phyloP scores from a whole-genome alignment of 495 filamentous ascomycete species.

The Hypoxylon rickii region DNA sequence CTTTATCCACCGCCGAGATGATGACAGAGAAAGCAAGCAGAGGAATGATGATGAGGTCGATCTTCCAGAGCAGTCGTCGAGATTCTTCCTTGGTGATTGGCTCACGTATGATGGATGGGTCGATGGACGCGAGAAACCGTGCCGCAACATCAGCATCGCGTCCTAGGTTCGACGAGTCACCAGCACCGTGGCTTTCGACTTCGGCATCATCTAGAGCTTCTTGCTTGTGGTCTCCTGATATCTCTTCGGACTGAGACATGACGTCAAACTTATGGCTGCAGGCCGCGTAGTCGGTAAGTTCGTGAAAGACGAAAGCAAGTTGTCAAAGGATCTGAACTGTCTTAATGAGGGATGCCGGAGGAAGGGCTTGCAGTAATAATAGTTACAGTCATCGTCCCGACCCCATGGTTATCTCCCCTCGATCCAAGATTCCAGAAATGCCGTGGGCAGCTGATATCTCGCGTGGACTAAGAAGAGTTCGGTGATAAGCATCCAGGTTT shows the following conservation, averaged over 20 bases:
- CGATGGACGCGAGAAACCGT: constrained; percentile 5
- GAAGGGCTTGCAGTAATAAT: background rate
- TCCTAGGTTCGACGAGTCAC: background rate
- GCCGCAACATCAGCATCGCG: constrained; percentile 9
- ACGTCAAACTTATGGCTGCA: background rate
- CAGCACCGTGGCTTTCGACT: background rate
- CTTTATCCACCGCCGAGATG: constrained; percentile 45
- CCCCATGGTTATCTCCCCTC: background rate
- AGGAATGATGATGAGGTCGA: constrained; percentile 56
- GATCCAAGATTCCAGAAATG: background rate
- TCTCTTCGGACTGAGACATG: constrained; percentile 1
- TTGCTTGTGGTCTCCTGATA: background rate
- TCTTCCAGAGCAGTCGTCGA: constrained; percentile 33
- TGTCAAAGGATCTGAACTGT: background rate
- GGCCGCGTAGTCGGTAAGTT: background rate
- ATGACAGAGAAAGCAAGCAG: constrained; percentile 49
- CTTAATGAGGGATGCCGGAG: background rate
- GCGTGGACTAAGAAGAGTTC: background rate
- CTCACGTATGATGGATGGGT: constrained; percentile 2
- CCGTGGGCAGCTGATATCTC: background rate
- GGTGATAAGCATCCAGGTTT: background rate
- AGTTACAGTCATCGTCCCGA: background rate
- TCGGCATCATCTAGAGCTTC: background rate
- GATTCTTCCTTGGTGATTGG: constrained; percentile 13
- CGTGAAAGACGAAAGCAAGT: background rate